Evolutionary conservation across 2,329 filamentous ascomycete species (phyloP), one percentile per base, ranked within the genome.

Genomic region (Pseudomassariella vexata): DNA sequence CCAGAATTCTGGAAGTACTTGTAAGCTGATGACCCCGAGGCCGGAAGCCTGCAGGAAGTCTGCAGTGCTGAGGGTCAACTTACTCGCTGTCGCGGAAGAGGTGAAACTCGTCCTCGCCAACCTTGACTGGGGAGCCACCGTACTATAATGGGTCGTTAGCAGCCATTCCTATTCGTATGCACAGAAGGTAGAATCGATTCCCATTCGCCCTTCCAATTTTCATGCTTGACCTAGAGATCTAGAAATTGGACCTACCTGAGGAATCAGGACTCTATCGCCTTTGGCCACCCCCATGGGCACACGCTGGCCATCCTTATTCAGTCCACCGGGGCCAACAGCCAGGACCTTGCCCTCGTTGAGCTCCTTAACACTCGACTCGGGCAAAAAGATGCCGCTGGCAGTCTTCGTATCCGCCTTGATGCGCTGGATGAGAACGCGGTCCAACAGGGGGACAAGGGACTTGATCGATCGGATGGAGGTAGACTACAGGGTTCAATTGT

Each of bases 1-100:
- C 92, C 40, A 98, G 79, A 50, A 98, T 86, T 63, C 90, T 95
- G 52, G 17, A 15, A 30, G 10, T 20, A n/a, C n/a, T n/a, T n/a
- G n/a, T n/a, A n/a, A n/a, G n/a, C n/a, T n/a, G n/a, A n/a, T n/a
- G n/a, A n/a, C n/a, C n/a, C n/a, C n/a, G n/a, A n/a, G n/a, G 19
- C 45, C 46, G 34, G 19, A 21, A 36, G 3, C 19, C 4, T 5
- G 17, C 19, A 10, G 19, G 11, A 6, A 8, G 14, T 26, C 22
- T n/a, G 7, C 16, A 26, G n/a, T n/a, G 15, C 12, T 11, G 18
- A 5, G 14, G 10, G 3, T 14, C 19, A 32, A 83, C 89, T 68
- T 81, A 96, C 90, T 98, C 92, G 71, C 88, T 85, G 67, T 98
- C 92, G 55, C 92, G 79, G 83, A 95, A 98, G 45, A 98, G 79